Evolutionary conservation across 2,329 filamentous ascomycete genomes (phyloP), one percentile per base, ranked within the genome.

Genomic region (Beauveria brongniartii): DNA sequence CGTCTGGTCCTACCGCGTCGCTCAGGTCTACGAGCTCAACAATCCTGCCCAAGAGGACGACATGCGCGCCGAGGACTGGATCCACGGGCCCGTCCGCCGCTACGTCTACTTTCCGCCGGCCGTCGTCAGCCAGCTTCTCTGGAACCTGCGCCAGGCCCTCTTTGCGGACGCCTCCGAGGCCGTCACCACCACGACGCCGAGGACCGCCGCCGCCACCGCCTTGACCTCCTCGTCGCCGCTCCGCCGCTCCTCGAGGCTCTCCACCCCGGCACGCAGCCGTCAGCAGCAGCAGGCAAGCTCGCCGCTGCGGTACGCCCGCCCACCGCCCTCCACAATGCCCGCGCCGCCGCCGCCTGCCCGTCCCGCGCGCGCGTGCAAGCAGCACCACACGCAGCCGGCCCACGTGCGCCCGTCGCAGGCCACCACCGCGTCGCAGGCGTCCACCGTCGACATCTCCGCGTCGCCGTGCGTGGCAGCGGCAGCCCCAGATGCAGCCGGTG

Each of bases 11-110:
- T 73, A 72, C 61, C 57, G 57, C 30, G 62, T 73, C 20, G 52
- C 62, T 2, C 74, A 86, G 65, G 75, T 88, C 1, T 88, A 87
- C 66, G 78, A 84, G 69, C 76, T 88, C 28, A 86, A 86, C 66
- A 80, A 87, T 67, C 81, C 84, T 0, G 74, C 85, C 1, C 72
- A 77, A 0, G 72, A 83, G 1, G 71, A 75, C 0, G 74, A 79
- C 57, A 82, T 87, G 74, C 77, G 76, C 50, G 72, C 75, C 47
- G 80, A 82, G 44, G 83, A 81, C 0, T 85, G 83, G 80, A 68
- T 85, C 0, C 73, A 76, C 5, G 72, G 73, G 1, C 70, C 77
- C 2, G 78, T 84, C n/a, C 73, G 75, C 28, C 80, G 78, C 55
- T 85, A 80, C 62, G 70, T 72, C 3, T 84, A 80, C 64, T 70